Evolutionary conservation across 768 basidiomycete genomes (phyloP).

Genomic region (Lepiota brunneoincarnata): DNA sequence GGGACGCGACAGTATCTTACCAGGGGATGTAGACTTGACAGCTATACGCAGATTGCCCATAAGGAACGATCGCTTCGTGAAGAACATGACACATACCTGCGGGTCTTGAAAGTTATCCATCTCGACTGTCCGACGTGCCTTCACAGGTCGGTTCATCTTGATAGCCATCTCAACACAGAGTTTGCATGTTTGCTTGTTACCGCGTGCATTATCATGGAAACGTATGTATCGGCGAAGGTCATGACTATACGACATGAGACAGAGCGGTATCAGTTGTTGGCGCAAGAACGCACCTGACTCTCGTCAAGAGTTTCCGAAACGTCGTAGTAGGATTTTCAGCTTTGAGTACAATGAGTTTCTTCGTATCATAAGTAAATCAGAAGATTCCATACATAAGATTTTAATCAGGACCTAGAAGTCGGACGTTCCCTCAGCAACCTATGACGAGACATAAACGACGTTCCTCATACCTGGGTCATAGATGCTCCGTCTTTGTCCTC

Average conservation of each 20-base stretch:
- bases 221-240: constrained; percentile 28
- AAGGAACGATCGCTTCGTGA: neutral
- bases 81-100: constrained; percentile 21
- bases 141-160: constrained; percentile 13
- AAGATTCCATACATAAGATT: neutral
- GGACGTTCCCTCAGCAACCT: neutral
- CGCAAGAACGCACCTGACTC: constrained; percentile 25
- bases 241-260: constrained; percentile 20
- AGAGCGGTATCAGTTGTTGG: neutral
- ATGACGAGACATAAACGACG: neutral
- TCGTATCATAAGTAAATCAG: no score
- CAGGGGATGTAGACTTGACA: constrained; percentile 14
- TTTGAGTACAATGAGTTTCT: constrained; percentile 7
- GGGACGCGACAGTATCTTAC: neutral
- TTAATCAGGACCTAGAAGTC: neutral
- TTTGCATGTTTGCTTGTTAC: constrained; percentile 21
- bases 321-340: constrained; percentile 28
- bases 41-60: neutral
- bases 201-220: constrained; percentile 23
- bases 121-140: constrained; percentile 17
- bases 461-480: constrained; percentile 30
- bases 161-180: constrained; percentile 16
- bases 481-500: constrained; percentile 31
- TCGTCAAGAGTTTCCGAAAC: constrained; percentile 24
- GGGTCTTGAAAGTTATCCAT: constrained; percentile 40